Conservation (phyloP, 768 basidiomycete species). For the Psilocybe azurescens region DNA sequence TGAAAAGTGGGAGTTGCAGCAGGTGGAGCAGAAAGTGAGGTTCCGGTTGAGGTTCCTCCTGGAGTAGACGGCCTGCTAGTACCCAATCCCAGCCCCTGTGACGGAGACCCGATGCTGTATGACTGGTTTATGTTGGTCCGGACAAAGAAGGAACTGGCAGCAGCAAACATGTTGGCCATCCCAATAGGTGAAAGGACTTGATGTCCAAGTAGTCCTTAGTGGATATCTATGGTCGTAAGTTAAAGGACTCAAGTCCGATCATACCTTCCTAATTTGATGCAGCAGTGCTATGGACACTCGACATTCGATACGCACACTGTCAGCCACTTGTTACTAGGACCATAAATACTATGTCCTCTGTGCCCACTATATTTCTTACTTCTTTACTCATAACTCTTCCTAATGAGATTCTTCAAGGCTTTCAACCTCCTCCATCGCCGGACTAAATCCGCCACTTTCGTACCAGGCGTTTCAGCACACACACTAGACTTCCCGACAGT, state of each 20-base stretch:
- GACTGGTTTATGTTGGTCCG: conserved; percentile 83
- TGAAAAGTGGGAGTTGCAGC: conserved; percentile 58
- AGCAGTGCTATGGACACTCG: neutral
- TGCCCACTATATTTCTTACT: neutral
- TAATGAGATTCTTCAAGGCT: conserved; percentile 52
- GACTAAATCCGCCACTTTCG: conserved; percentile 50
- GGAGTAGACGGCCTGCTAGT: conserved; percentile 57
- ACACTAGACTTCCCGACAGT: conserved; percentile 17
- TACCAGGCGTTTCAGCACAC: conserved; percentile 23
- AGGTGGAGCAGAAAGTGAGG: conserved; percentile 40
- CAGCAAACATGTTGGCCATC: conserved; percentile 68
- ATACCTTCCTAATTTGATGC: conserved; percentile 4
- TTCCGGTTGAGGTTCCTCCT: conserved; percentile 27
- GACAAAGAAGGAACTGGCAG: conserved; percentile 82
- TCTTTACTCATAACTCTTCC: neutral
- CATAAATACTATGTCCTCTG: neutral
- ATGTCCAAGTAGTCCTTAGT: neutral
- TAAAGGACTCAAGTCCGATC: neutral
- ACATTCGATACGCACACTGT: conserved; percentile 1
- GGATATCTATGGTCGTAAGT: conserved; percentile 1
- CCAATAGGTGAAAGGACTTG: neutral
- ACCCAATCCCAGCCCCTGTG: conserved; percentile 25
- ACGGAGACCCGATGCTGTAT: conserved; percentile 64
- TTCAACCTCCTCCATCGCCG: conserved; percentile 51
- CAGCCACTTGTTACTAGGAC: conserved; percentile 12